phyloP scores from a whole-genome alignment of 768 basidiomycete genomes.

The Phylloporus scabripes region DNA sequence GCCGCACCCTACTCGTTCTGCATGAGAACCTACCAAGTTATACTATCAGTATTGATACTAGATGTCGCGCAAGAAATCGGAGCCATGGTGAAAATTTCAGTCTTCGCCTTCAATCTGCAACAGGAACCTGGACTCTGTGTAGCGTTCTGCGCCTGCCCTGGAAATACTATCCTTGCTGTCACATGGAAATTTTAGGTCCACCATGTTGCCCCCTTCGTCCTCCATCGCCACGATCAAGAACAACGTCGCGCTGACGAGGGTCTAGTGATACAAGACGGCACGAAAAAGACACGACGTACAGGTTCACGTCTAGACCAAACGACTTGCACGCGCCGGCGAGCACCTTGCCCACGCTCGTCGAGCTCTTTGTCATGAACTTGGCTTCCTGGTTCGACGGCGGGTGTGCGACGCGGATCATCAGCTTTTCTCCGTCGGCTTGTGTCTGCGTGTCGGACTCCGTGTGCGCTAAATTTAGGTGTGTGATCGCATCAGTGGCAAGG shows the following conservation, averaged over 20 bases:
- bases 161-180: conserved; percentile 24
- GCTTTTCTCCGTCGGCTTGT: conserved; percentile 11
- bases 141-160: conserved; percentile 23
- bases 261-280: neutral
- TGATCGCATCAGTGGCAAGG: neutral
- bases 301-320: conserved; percentile 19
- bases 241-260: conserved; percentile 16
- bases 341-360: conserved; percentile 30
- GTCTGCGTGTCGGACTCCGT: neutral
- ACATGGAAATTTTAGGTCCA: conserved; percentile 27
- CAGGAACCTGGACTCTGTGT: conserved; percentile 21
- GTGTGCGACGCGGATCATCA: conserved; percentile 30
- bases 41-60: too few relatives aligned
- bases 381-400: conserved; percentile 27
- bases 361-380: conserved; percentile 27
- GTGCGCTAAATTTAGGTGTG: neutral
- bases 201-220: conserved; percentile 22
- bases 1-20: too few relatives aligned
- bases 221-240: conserved; percentile 22
- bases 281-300: conserved; percentile 11
- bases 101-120: conserved; percentile 20
- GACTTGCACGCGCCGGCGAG: conserved; percentile 26
- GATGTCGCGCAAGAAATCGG: too few relatives aligned
- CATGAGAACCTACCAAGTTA: too few relatives aligned
- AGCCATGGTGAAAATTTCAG: conserved; percentile 1